Evolutionary conservation across 495 filamentous ascomycete species (phyloP), one percentile per base, ranked within the genome.

Genomic region (Penicillium egyptiacum): DNA sequence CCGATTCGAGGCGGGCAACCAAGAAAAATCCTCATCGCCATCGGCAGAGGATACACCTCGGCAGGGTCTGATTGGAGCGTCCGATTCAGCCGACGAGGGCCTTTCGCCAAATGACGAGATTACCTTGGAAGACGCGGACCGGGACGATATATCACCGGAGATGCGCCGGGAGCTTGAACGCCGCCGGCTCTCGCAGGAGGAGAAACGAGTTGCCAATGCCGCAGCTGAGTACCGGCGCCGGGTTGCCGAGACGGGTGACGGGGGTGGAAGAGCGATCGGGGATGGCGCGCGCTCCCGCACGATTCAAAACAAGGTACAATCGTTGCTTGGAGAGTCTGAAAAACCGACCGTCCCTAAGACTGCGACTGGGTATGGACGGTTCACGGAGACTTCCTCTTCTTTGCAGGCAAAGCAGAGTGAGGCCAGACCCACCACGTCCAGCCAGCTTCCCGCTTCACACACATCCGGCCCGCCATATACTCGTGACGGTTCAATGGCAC

Each of bases 161-260:
- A 88, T 93, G 79, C 85, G 91, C 30, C 85, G 94, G 25, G 94
- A 98, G 68, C 79, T 97, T 7, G 94, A 98, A 69, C 84, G 92
- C 20, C 81, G 86, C 35, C 84, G 89, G 44, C 82, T 98, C 19
- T 88, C 88, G 19, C 85, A 91, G 69, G 94, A 98, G 72, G 94
- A 98, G 70, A 87, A 86, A 57, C 82, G 94, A n/a, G 95, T 98
- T 10, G 92, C 89, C 33, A 87, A 83, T 42, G 94, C 92, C 1
- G 91, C 91, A n/a, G 92, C 89, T 1, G 94, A 96, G 70, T 96
- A 97, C 66, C 85, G 89, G 4, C 81, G 85, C 56, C 86, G 88
- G 25, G 78, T 96, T 42, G 86, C 89, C 2, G 86, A 86, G 51
- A 71, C 83, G 14, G 83, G 81, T 1, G 72, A 79, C 12, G 69